Percentiles rank a stretch among this genome's conserved stretches.
Conservation (phyloP, 163 green algal genomes). For the Scenedesmus sp. region DNA sequence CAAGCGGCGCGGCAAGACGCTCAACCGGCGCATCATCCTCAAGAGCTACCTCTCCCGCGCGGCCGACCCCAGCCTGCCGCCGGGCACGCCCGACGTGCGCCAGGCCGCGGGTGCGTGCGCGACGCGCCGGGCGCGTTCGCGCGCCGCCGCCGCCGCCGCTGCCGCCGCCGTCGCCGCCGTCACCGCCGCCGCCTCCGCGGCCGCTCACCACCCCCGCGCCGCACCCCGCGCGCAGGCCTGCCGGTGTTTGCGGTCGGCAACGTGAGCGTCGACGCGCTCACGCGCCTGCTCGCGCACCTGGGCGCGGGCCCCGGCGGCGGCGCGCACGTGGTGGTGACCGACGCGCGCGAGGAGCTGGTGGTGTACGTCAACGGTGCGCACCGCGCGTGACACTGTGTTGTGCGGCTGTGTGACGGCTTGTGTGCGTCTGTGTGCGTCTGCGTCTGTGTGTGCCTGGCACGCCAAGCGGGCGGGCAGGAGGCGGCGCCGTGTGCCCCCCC, state of each 20-base stretch:
- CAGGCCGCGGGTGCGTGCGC: slow-evolving; percentile 40
- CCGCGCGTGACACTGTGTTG: not conserved
- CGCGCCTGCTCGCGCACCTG: slow-evolving; percentile 72
- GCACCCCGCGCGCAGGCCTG: slow-evolving; percentile 51
- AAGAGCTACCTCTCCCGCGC: slow-evolving; percentile 76
- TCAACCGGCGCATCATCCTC: slow-evolving; percentile 87
- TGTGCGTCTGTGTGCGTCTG: not conserved
- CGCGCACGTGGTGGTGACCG: slow-evolving; percentile 72
- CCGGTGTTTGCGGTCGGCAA: slow-evolving; percentile 71
- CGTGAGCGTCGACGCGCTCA: slow-evolving; percentile 62
- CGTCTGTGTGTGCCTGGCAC: not conserved
- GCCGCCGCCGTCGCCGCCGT: not conserved
- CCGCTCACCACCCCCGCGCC: too few relatives aligned
- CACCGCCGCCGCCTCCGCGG: not conserved
- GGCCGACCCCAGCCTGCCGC: slow-evolving; percentile 23
- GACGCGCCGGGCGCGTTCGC: not conserved
- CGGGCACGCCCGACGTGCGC: slow-evolving; percentile 40
- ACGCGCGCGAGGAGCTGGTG: slow-evolving; percentile 87
- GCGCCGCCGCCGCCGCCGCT: not conserved
- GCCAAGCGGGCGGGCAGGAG: too few relatives aligned
- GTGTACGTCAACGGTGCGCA: slow-evolving; percentile 49
- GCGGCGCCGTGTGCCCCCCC: too few relatives aligned
- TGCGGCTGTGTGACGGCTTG: not conserved
- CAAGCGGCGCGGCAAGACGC: slow-evolving; percentile 74
- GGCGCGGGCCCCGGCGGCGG: slow-evolving; percentile 58